These are phyloP conservation scores for Penicillium ochrochloron DNA, from an alignment of 495 filamentous ascomycete species.

Conservation along the genomic window DNA sequence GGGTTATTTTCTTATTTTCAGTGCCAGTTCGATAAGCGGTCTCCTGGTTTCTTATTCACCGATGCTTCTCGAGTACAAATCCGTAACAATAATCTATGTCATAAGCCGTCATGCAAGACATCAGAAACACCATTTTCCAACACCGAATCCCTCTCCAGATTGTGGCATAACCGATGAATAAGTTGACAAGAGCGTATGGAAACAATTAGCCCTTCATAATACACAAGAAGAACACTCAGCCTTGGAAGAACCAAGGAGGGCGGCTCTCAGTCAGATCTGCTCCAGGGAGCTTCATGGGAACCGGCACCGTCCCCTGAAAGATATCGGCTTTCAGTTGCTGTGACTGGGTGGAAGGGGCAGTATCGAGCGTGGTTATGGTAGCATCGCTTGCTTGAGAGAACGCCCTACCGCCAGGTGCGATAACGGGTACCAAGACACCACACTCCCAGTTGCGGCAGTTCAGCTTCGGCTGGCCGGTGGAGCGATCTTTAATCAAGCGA, in stretches of 20 bases:
- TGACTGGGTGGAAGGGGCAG: neutral
- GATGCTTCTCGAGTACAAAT: neutral
- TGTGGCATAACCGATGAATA: neutral
- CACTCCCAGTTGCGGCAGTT: slow-evolving; percentile 97
- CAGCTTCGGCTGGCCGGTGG: slow-evolving; percentile 67
- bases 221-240: neutral
- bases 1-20: neutral
- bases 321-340: slow-evolving; percentile 22
- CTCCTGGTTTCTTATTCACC: neutral
- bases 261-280: slow-evolving; percentile 44
- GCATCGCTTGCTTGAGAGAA: neutral
- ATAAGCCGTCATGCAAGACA: neutral
- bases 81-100: neutral
- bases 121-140: neutral
- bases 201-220: neutral
- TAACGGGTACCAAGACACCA: slow-evolving; percentile 72
- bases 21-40: neutral
- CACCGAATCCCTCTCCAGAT: neutral
- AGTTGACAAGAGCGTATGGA: neutral
- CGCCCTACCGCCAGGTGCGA: neutral
- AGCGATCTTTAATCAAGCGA: slow-evolving; percentile 68
- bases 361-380: neutral
- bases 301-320: slow-evolving; percentile 64
- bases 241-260: slow-evolving; percentile 62
- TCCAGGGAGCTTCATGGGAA: slow-evolving; percentile 73